Conservation (phyloP, 2,329 filamentous ascomycete species). For the Cladosporium sp. region DNA sequence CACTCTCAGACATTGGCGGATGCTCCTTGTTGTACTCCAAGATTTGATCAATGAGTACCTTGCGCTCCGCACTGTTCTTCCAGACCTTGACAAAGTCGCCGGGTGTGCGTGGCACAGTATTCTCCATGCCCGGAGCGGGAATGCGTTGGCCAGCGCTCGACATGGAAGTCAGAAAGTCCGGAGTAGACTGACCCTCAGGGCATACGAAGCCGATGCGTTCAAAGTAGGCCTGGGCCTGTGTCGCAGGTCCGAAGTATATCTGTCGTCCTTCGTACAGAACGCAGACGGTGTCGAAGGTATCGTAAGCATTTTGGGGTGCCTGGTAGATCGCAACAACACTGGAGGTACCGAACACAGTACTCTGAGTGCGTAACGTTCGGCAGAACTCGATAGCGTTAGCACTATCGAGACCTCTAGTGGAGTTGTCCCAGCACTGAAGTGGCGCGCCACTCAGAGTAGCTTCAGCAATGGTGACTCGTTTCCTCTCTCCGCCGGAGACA, state of each 20-base stretch:
- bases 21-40: constrained; percentile 43
- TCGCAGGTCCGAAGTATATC: constrained; percentile 64
- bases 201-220: constrained; percentile 65
- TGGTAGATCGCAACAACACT: constrained; percentile 72
- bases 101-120: constrained; percentile 56
- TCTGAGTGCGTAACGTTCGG: constrained; percentile 63
- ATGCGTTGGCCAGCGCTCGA: constrained; percentile 57
- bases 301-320: constrained; percentile 63
- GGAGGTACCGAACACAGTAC: constrained; percentile 61
- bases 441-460: constrained; percentile 56
- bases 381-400: constrained; percentile 73
- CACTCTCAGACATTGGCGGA: constrained; percentile 40
- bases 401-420: constrained; percentile 67
- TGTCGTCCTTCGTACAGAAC: constrained; percentile 65
- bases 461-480: constrained; percentile 78
- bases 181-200: constrained; percentile 65
- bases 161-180: constrained; percentile 69
- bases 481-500: constrained; percentile 69
- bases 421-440: constrained; percentile 73
- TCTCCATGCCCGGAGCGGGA: constrained; percentile 51
- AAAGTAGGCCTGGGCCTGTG: constrained; percentile 64
- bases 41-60: constrained; percentile 42
- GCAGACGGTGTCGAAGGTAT: constrained; percentile 64
- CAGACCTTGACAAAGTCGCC: constrained; percentile 57
- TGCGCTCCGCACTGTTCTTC: constrained; percentile 41